Evolutionary conservation across 208 protist genomes (phyloP), one percentile per base, ranked within the genome.

Genomic region (Crithidia sp.): DNA sequence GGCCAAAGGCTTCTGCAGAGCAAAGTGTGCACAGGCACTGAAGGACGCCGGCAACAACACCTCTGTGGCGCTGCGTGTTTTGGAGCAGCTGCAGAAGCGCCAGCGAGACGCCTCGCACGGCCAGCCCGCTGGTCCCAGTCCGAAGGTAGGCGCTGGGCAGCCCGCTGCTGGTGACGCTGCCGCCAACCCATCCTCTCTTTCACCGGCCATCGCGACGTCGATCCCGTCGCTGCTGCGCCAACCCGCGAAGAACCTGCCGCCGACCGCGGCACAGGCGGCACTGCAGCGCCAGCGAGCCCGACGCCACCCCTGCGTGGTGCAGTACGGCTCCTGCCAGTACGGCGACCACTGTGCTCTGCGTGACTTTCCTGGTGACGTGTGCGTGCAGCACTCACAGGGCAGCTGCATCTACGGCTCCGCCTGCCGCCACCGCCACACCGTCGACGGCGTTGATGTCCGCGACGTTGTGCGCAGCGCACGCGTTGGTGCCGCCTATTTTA

Each of bases 401-500:
- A 64, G 40, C 66, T 96, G 91, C 63, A 60, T 91, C 7, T 94
- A 87, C 74, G 91, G 84, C 16, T 37, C 63, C 40, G 13, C 49
- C 12, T 96, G 91, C 70, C 77, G 65, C 28, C 83, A 74, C 40
- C 84, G 70, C 14, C 91, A 96, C 77, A 58, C 63, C 10, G 78
- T 94, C 13, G 91, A 96, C 63, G 89, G 89, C 16, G 86, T 90
- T 5, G 86, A 94, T 53, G 87, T 94, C n/a, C 77, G 85, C 19
- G 75, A 75, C 19, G 62, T 43, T 19, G 13, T 50, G 62, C 45
- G 37, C 7, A n/a, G n/a, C 7, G 28, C 67, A 19, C 5, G 28
- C 45, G 74, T 3, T 4, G 45, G 44, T 54, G 19, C 14, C 17
- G 37, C 41, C 28, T 2, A 37, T 47, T 17, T 3, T 41, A 13